Percentiles rank a stretch among this genome's conserved stretches.
phyloP scores from a whole-genome alignment of 2,329 filamentous ascomycete species.

The Xylaria multiplex region DNA sequence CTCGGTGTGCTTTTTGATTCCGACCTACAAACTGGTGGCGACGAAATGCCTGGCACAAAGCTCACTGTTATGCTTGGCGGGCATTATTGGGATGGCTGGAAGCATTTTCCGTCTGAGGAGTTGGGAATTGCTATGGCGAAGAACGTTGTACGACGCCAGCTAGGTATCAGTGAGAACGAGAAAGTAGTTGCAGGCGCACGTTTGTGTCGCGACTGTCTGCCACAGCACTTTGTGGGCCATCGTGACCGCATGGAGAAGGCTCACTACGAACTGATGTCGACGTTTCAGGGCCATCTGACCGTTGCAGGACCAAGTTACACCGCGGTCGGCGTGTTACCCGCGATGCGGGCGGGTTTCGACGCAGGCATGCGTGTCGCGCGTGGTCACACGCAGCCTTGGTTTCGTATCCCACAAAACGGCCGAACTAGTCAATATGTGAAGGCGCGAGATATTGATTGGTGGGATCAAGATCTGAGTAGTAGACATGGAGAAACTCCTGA shows the following conservation, averaged over 20 bases:
- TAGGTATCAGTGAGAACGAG: slow-evolving; percentile 70
- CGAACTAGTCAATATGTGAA: neutral
- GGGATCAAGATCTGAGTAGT: neutral
- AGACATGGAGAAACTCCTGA: neutral
- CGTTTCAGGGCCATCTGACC: slow-evolving; percentile 71
- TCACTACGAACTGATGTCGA: slow-evolving; percentile 62
- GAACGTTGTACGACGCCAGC: slow-evolving; percentile 75
- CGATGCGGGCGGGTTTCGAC: slow-evolving; percentile 62
- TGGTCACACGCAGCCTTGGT: slow-evolving; percentile 40
- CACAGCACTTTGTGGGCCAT: slow-evolving; percentile 89
- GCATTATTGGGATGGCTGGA: slow-evolving; percentile 83
- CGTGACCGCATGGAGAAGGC: slow-evolving; percentile 67
- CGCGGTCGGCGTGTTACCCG: slow-evolving; percentile 60
- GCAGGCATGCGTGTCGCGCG: slow-evolving; percentile 54
- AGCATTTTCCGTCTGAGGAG: slow-evolving; percentile 67
- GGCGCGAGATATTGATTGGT: slow-evolving; percentile 7
- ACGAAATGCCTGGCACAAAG: slow-evolving; percentile 72
- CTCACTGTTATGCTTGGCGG: slow-evolving; percentile 95
- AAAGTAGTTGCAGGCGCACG: slow-evolving; percentile 70
- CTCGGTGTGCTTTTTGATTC: slow-evolving; percentile 95
- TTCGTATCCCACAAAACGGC: slow-evolving; percentile 15
- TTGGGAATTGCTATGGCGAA: slow-evolving; percentile 77
- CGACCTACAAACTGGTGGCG: slow-evolving; percentile 58
- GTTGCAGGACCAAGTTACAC: slow-evolving; percentile 69
- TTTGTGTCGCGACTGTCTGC: slow-evolving; percentile 77